Percentiles rank a stretch among this genome's conserved stretches.
These are phyloP conservation scores for Ogataea hybrid DNA, from an alignment of 1,139 yeast species.

Conservation along the genomic window DNA sequence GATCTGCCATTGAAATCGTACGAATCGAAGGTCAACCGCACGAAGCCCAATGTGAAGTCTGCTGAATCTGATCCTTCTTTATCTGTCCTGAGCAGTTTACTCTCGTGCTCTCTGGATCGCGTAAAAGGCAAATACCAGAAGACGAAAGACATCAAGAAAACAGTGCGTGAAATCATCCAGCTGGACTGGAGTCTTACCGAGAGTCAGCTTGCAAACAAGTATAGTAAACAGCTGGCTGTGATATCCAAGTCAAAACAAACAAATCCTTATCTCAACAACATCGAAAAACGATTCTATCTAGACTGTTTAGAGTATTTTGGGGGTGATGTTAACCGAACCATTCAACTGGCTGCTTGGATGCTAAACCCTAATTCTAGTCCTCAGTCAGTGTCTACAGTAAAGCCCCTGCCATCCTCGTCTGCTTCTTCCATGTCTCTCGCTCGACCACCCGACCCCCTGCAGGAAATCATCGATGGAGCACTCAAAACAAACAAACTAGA, in stretches of 20 bases:
- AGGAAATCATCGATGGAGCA: background rate
- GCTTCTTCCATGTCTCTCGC: background rate
- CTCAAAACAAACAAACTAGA: slow-evolving; percentile 37
- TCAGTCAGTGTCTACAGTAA: too few relatives aligned
- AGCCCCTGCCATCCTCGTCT: background rate
- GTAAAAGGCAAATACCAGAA: background rate
- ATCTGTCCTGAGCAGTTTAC: background rate
- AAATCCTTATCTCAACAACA: background rate
- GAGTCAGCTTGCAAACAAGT: background rate
- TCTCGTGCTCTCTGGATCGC: background rate
- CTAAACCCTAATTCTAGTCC: background rate
- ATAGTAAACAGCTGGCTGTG: background rate
- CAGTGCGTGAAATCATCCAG: slow-evolving; percentile 1
- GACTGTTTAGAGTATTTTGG: slow-evolving; percentile 3
- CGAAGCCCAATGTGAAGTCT: background rate
- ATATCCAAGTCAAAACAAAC: background rate
- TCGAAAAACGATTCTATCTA: slow-evolving; percentile 5
- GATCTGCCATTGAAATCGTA: background rate
- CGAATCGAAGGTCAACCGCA: background rate
- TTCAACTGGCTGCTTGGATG: background rate
- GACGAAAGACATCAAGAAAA: background rate
- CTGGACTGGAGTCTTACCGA: slow-evolving; percentile 6
- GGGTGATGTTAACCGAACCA: slow-evolving; percentile 2
- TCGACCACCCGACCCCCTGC: background rate
- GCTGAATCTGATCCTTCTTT: background rate